Percentiles rank a stretch among this genome's conserved stretches.
phyloP scores from a whole-genome alignment of 2,329 filamentous ascomycete species.

The Simplicillium aogashimaense region DNA sequence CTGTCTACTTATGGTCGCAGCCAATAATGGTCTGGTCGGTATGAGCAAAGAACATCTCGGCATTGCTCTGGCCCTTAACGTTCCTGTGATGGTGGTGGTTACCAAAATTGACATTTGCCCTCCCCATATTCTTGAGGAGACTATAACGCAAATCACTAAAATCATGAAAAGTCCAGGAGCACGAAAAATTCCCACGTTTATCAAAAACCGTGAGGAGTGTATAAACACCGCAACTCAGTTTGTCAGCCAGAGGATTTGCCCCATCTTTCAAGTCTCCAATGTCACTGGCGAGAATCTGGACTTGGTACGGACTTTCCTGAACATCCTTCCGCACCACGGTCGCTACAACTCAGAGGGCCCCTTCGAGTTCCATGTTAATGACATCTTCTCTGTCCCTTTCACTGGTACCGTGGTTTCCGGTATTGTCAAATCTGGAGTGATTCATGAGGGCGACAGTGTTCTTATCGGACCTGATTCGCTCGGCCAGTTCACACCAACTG shows the following conservation, averaged over 20 bases:
- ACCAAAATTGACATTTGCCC: conserved; percentile 99
- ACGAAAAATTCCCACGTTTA: conserved; percentile 90
- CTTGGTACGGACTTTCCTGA: conserved; percentile 83
- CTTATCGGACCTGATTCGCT: conserved; percentile 84
- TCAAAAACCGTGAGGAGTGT: conserved; percentile 83
- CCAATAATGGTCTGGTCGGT: conserved; percentile 91
- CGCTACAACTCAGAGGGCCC: conserved; percentile 81
- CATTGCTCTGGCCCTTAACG: conserved; percentile 87
- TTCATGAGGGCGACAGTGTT: conserved; percentile 84
- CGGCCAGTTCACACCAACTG: conserved; percentile 80
- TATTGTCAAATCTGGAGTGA: conserved; percentile 77
- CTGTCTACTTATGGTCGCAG: conserved; percentile 95
- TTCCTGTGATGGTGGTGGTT: conserved; percentile 94
- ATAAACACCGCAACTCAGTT: conserved; percentile 95
- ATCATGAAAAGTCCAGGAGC: conserved; percentile 92
- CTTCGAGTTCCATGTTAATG: conserved; percentile 93
- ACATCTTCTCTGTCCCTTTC: conserved; percentile 96
- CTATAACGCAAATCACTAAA: conserved; percentile 79
- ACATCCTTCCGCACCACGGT: conserved; percentile 89
- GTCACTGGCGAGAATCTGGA: conserved; percentile 89
- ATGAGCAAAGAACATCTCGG: conserved; percentile 99
- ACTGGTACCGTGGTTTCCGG: conserved; percentile 94
- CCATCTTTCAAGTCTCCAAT: conserved; percentile 96
- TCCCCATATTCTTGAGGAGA: conserved; percentile 88
- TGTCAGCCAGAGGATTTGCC: conserved; percentile 88